A percentile compares a stretch with the other conserved stretches of the same genome.
Evolutionary conservation across 2,329 filamentous ascomycete genomes (phyloP).

Genomic region (Fusarium palustre): DNA sequence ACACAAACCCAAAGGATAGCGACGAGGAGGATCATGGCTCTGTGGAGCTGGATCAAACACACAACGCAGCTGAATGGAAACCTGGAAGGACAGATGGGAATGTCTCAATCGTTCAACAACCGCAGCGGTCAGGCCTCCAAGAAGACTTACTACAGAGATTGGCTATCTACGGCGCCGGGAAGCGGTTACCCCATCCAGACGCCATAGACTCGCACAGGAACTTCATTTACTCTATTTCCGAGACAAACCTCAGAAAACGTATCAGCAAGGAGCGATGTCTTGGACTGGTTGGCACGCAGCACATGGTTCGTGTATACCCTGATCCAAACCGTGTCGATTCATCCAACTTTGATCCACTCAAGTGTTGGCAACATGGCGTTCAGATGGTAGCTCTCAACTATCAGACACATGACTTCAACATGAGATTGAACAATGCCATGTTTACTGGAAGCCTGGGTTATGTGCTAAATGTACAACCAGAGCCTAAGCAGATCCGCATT

Average conservation of each 20-base stretch:
- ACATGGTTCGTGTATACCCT: conserved; percentile 28
- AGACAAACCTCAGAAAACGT: conserved; percentile 10
- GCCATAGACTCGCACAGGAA: neutral
- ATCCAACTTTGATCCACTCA: conserved; percentile 22
- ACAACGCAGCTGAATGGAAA: neutral
- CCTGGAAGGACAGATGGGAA: no score
- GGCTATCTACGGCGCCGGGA: conserved; percentile 25
- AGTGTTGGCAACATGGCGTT: conserved; percentile 20
- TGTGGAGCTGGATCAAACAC: no score
- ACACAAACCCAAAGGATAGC: rapidly evolving
- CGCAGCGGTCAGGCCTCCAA: neutral
- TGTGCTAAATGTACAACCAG: neutral
- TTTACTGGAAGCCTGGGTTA: conserved; percentile 20
- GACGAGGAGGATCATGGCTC: neutral
- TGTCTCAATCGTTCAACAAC: rapidly evolving
- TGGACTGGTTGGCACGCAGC: neutral
- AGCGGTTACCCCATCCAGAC: neutral
- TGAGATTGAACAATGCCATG: conserved; percentile 17
- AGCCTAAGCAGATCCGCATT: neutral
- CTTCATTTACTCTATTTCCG: conserved; percentile 26
- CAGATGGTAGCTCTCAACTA: conserved; percentile 35
- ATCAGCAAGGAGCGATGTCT: neutral
- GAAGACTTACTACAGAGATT: conserved; percentile 15
- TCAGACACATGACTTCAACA: conserved; percentile 15
- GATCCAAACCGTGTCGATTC: conserved; percentile 31